phyloP scores from a whole-genome alignment of 306 rosid species.

The Parietaria judaica region DNA sequence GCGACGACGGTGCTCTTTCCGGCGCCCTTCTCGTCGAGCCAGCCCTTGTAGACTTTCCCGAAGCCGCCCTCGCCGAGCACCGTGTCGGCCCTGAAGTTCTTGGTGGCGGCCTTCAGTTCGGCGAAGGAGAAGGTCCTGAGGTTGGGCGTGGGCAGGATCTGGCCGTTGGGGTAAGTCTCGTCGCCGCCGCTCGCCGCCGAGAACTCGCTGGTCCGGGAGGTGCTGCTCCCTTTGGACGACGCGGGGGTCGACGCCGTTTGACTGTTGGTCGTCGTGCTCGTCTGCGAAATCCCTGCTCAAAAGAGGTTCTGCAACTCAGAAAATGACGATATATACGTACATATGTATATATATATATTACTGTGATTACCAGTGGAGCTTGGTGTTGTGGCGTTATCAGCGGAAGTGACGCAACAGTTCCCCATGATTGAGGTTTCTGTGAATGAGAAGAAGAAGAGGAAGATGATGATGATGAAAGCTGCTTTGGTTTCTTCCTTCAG shows the following conservation, averaged over 20 bases:
- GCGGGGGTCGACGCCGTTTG: constrained; percentile 7
- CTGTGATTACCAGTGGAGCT: constrained; percentile 38
- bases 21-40: constrained; percentile 64
- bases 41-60: constrained; percentile 84
- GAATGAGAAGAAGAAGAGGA: not conserved
- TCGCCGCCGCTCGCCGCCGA: constrained; percentile 45
- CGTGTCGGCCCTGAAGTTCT: constrained; percentile 63
- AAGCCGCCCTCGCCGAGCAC: constrained; percentile 96
- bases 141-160: constrained; percentile 62
- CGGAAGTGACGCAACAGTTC: constrained; percentile 63
- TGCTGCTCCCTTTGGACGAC: constrained; percentile 38
- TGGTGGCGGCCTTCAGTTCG: constrained; percentile 68
- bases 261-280: constrained; percentile 27
- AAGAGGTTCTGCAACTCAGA: not conserved
- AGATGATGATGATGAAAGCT: not conserved
- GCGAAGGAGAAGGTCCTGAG: constrained; percentile 61
- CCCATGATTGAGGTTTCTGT: constrained; percentile 45
- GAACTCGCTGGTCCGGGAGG: constrained; percentile 52
- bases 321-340: not conserved
- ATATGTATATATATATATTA: constrained; percentile 20
- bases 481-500: too few species aligned
- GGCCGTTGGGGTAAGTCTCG: constrained; percentile 44
- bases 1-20: constrained; percentile 57
- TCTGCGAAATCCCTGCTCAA: constrained; percentile 33
- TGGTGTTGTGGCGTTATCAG: constrained; percentile 24